A percentile compares a stretch with the other conserved stretches of the same genome.
These are phyloP conservation scores for Sonneratia alba DNA, from an alignment of 345 rosid genomes.

Conservation along the genomic window DNA sequence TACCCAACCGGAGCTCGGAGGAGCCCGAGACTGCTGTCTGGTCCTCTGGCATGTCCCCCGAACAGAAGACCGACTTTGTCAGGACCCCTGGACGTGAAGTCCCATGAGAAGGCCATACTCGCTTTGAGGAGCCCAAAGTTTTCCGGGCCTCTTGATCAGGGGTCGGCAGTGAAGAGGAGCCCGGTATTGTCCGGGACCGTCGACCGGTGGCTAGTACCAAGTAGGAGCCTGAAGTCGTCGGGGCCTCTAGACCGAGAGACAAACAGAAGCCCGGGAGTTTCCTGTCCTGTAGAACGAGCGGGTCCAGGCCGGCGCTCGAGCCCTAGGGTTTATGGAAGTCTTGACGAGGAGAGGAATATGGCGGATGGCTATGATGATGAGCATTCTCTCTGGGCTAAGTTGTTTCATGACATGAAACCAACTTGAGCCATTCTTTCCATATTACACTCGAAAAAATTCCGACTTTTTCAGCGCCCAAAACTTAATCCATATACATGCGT, in stretches of 20 bases:
- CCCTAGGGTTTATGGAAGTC: slow-evolving; percentile 3
- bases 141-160: slow-evolving; percentile 31
- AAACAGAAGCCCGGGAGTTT: neutral
- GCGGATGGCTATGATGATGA: slow-evolving; percentile 28
- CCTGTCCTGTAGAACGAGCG: slow-evolving; percentile 13
- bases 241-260: neutral
- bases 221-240: neutral
- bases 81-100: slow-evolving; percentile 46
- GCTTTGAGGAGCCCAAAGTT: slow-evolving; percentile 35
- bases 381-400: slow-evolving; percentile 43
- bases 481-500: too few relatives aligned
- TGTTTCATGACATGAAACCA: slow-evolving; percentile 77
- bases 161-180: slow-evolving; percentile 8
- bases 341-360: slow-evolving; percentile 11
- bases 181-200: slow-evolving; percentile 8
- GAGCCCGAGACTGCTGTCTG: slow-evolving; percentile 35
- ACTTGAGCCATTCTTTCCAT: slow-evolving; percentile 26
- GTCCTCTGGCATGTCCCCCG: slow-evolving; percentile 1
- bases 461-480: too few relatives aligned
- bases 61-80: neutral
- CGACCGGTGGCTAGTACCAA: neutral
- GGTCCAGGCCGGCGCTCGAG: slow-evolving; percentile 28
- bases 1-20: neutral
- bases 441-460: too few relatives aligned
- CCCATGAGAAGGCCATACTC: slow-evolving; percentile 20